phyloP scores from a whole-genome alignment of 164 flowering plant species.

The Chimonanthus salicifolius region DNA sequence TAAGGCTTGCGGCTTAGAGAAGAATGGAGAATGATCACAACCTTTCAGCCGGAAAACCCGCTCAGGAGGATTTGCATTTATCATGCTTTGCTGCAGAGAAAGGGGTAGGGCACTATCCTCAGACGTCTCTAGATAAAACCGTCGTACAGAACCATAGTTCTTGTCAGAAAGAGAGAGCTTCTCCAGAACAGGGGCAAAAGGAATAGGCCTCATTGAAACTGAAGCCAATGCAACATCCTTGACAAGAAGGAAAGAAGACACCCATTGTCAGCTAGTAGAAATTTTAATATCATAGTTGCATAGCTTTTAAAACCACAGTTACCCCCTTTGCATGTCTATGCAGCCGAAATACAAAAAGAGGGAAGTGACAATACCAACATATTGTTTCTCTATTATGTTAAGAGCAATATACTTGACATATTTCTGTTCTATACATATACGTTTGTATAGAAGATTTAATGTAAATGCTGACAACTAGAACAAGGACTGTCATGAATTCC shows the following conservation, averaged over 20 bases:
- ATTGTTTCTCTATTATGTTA: too few relatives aligned
- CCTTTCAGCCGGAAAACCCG: conserved; percentile 74
- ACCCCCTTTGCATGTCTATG: too few relatives aligned
- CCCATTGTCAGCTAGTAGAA: neutral
- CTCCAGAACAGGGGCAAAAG: conserved; percentile 83
- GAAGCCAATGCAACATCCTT: conserved; percentile 94
- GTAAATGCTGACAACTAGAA: too few relatives aligned
- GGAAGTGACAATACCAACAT: neutral
- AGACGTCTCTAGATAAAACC: conserved; percentile 76
- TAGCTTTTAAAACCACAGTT: too few relatives aligned
- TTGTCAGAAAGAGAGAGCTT: conserved; percentile 68
- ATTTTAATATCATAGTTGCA: neutral
- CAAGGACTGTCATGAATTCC: too few relatives aligned
- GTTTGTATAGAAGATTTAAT: too few relatives aligned
- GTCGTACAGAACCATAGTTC: conserved; percentile 75
- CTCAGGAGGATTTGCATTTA: conserved; percentile 66
- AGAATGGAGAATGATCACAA: conserved; percentile 93
- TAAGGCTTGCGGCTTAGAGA: conserved; percentile 92
- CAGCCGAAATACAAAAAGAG: neutral
- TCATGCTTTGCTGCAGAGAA: conserved; percentile 63
- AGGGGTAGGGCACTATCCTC: conserved; percentile 79
- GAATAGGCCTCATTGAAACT: conserved; percentile 89
- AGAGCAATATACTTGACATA: too few relatives aligned
- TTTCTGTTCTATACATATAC: too few relatives aligned
- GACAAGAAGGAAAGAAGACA: conserved; percentile 2